Base-by-base conservation (phyloP, 106 monocot genomes). In the Dendrobium nobile region DNA sequence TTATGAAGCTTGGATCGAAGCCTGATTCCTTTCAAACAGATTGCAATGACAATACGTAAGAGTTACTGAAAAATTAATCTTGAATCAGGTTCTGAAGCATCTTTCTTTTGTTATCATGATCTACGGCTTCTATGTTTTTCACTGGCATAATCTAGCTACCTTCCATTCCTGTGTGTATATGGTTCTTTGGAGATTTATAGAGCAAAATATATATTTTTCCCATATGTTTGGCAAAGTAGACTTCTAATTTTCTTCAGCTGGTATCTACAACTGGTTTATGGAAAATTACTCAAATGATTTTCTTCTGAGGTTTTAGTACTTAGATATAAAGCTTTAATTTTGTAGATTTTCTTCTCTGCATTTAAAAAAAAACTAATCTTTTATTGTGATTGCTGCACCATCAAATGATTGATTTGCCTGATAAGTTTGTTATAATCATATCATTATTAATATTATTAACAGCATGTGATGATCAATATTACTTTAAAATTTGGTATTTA, bases 1-100 rank as follows among this genome's bases (percentile, higher is more conserved):
- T 96, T 79, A 96, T 96, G 96, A 96, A 96, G 85, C 93, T 96
- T 84, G 96, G 96, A 79, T 93, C 96, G 9, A 96, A 90, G 78
- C 91, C 93, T 37, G 96, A 96, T 83, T 85, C 88, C 13, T 93
- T 96, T 82, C 96, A 93, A 85, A 82, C 86, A 0, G 88, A 96
- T 82, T 91, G 91, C 59, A 87, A 93, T 24, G 84, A 89, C 77
- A 85, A 88, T 26, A 89, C 88, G 95, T 96, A 72, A 85, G 51
- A 44, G n/a, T 70, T 70, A 9, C 37, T 70, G 15, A 70, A 28
- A 33, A 33, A 13, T 37, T 70, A n/a, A 74, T 44, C 41, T 74
- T 44, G 1, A 20, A 13, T 72, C 37, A 33, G 2, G 72, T 40
- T 33, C 31, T 28, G 37, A 72, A 65, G n/a, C 64, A 15, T 65